A percentile compares a stretch with the other conserved stretches of the same genome.
These are phyloP conservation scores for Colletotrichum scovillei DNA, from an alignment of 2,329 filamentous ascomycete genomes.

Conservation along the genomic window DNA sequence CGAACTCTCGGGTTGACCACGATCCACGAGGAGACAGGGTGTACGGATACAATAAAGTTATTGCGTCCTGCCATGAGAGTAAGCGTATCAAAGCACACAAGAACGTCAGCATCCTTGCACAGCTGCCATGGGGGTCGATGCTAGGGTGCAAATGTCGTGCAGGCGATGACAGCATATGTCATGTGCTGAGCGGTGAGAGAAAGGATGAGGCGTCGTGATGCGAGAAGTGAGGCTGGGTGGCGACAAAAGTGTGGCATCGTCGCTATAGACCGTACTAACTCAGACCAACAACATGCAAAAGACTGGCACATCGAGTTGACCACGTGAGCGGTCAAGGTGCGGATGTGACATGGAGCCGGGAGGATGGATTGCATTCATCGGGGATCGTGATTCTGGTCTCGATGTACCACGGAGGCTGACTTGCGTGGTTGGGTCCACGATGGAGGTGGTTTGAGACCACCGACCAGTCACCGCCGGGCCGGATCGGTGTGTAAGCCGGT, in stretches of 20 bases:
- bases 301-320: background rate
- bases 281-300: background rate
- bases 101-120: background rate
- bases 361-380: background rate
- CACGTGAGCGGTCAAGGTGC: background rate
- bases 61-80: background rate
- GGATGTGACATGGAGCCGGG: background rate
- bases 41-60: background rate
- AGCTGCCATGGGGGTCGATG: background rate
- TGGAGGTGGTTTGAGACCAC: background rate
- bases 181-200: background rate
- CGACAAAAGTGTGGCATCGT: background rate
- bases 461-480: background rate
- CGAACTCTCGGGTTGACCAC: background rate
- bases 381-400: background rate
- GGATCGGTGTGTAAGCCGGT: constrained; percentile 3
- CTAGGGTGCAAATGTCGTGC: background rate
- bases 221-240: background rate
- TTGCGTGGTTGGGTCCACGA: background rate
- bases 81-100: background rate
- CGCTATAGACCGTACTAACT: background rate
- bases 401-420: background rate
- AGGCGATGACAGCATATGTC: background rate
- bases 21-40: background rate
- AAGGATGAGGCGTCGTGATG: background rate